Evolutionary conservation across 192 early-diverging fungal genomes (phyloP), one percentile per base, ranked within the genome.

Genomic region (Coemansia aciculifera): DNA sequence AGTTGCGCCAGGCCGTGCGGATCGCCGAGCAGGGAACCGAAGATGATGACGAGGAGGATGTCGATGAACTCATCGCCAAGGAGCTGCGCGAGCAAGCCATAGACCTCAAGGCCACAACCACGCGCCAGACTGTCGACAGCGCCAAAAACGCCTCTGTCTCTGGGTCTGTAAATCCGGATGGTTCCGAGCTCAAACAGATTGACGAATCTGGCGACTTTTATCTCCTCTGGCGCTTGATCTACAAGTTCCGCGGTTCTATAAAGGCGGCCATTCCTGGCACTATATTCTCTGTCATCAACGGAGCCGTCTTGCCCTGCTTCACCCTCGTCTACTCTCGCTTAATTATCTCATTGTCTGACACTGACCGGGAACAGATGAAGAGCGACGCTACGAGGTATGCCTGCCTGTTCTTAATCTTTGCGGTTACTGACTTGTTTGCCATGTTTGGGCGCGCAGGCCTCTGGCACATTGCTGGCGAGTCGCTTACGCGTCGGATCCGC

Each of bases 241-340:
- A 42, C 31, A 38, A 68, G 51, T 74, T 71, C 69, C 64, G 66
- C 15, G 56, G 71, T 17, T 69, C 73, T 6, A 70, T 81, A 67
- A 59, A 17, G 38, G 64, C 66, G 2, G 66, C 71, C 0, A 67
- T 77, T 39, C 74, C 75, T 0, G 74, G 71, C 31, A 23, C 51
- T 3, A 27, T 77, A 13, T 56, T 86, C 2, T 49, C 85, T 21
- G 3, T 68, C 4, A 69, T 86, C 29, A 85, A 86, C 72, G 95
- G 93, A 56, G 85, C 85, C 4, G 85, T 92, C 8, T 88, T 92
- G 83, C 94, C 94, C 5, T 72, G 89, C 13, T 96, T 94, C 77
- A 84, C 93, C 21, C 74, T 91, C 23, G 75, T 90, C 42, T 90
- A 86, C 60, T 73, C 88, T 19, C 59, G 78, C 5, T 62, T 78